These are phyloP conservation scores for Geranium brycei DNA, from an alignment of 345 rosid genomes.

Conservation along the genomic window DNA sequence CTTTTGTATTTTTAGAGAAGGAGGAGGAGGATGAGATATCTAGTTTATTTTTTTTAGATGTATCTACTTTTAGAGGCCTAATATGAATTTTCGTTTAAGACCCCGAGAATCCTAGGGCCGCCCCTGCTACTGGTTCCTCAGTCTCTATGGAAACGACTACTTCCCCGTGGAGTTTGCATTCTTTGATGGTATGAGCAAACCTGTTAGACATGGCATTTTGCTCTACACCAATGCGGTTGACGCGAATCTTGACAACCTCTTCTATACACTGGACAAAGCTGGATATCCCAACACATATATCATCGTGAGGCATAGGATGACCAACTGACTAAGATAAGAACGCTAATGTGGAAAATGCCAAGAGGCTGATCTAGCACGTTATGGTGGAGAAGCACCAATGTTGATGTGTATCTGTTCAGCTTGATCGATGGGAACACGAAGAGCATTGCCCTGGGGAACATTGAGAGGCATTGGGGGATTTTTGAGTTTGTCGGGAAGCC, in stretches of 20 bases:
- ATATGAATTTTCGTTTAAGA: too few species aligned
- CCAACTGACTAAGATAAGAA: conserved; percentile 59
- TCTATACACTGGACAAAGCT: conserved; percentile 43
- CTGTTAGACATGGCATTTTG: conserved; percentile 42
- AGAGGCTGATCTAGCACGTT: conserved; percentile 35
- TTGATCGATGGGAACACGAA: conserved; percentile 55
- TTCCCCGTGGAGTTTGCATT: conserved; percentile 67
- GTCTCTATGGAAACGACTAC: conserved; percentile 44
- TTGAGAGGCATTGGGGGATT: conserved; percentile 72
- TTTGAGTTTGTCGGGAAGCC: conserved; percentile 52
- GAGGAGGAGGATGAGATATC: too few species aligned
- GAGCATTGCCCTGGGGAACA: conserved; percentile 49
- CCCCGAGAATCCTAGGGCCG: too few species aligned
- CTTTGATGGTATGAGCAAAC: conserved; percentile 40
- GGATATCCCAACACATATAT: conserved; percentile 52
- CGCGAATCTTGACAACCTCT: conserved; percentile 61
- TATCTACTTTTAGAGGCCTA: too few species aligned
- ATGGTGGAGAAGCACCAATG: conserved; percentile 29
- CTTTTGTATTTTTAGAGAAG: too few species aligned
- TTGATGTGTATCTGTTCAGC: conserved; percentile 51
- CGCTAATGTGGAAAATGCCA: conserved; percentile 39
- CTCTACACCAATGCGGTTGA: conserved; percentile 58
- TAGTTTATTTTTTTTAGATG: too few species aligned
- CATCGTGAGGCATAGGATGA: conserved; percentile 71
- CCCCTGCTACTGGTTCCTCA: conserved; percentile 79